phyloP scores from a whole-genome alignment of 2,329 filamentous ascomycete species.

The Stagonosporopsis rhizophila region DNA sequence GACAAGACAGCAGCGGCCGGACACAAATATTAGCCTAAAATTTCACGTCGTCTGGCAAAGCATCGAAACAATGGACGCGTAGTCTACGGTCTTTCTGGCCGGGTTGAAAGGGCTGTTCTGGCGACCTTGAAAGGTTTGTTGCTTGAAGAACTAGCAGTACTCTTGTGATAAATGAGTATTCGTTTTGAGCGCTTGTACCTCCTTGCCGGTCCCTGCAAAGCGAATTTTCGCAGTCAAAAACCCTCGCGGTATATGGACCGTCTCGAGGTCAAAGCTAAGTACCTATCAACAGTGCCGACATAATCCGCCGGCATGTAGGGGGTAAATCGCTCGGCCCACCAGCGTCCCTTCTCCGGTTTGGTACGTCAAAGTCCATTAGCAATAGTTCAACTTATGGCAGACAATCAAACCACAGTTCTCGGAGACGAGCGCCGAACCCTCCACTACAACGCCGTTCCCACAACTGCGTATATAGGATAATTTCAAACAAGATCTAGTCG shows the following conservation, averaged over 20 bases:
- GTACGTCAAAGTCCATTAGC: constrained; percentile 34
- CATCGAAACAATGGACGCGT: background rate
- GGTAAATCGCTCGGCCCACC: constrained; percentile 32
- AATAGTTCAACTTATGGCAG: constrained; percentile 42
- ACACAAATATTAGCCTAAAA: background rate
- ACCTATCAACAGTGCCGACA: constrained; percentile 34
- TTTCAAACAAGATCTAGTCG: constrained; percentile 33
- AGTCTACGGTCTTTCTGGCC: too few species aligned
- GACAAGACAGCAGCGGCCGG: background rate
- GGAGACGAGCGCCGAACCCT: constrained; percentile 39
- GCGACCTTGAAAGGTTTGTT: background rate
- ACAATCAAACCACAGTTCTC: constrained; percentile 41
- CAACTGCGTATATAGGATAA: constrained; percentile 41
- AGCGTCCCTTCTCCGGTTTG: constrained; percentile 31
- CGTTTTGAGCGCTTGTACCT: background rate
- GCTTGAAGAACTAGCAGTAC: background rate
- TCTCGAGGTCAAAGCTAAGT: constrained; percentile 14
- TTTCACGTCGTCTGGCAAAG: background rate
- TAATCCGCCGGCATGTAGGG: constrained; percentile 39
- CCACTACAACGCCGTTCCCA: constrained; percentile 40
- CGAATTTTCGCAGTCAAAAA: background rate
- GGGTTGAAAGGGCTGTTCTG: background rate
- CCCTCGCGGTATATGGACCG: background rate
- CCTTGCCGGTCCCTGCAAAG: background rate
- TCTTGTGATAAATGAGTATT: background rate